A percentile compares a stretch with the other conserved stretches of the same genome.
phyloP scores from a whole-genome alignment of 768 basidiomycete genomes.

The Hortiboletus flavorubellus region DNA sequence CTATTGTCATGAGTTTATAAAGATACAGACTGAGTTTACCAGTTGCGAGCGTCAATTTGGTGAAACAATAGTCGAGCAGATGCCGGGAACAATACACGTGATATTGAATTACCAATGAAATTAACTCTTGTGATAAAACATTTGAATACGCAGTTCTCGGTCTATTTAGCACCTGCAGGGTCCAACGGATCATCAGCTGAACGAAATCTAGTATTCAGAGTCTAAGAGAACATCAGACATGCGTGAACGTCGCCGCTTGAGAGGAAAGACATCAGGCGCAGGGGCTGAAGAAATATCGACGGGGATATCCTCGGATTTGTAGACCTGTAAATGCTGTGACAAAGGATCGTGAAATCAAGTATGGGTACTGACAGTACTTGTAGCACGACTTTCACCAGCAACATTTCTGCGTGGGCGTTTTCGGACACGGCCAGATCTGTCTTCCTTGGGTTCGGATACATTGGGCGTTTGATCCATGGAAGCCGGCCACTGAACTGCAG shows the following conservation, averaged over 20 bases:
- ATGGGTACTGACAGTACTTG: constrained; percentile 22
- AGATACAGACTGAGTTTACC: constrained; percentile 10
- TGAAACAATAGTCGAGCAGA: neutral
- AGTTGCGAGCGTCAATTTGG: constrained; percentile 6
- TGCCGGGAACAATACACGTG: constrained; percentile 5
- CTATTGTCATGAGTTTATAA: constrained; percentile 19
- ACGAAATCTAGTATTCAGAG: constrained; percentile 24
- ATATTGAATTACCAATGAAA: constrained; percentile 15
- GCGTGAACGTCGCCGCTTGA: constrained; percentile 48
- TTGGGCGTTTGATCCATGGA: constrained; percentile 13
- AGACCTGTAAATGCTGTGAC: constrained; percentile 19
- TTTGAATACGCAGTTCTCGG: constrained; percentile 16
- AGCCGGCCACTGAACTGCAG: constrained; percentile 35
- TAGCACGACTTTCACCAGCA: constrained; percentile 18
- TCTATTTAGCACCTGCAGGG: constrained; percentile 9
- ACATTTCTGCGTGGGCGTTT: constrained; percentile 27
- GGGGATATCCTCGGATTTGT: constrained; percentile 27
- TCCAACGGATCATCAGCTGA: constrained; percentile 7
- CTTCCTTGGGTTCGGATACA: constrained; percentile 17
- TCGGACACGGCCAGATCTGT: constrained; percentile 21
- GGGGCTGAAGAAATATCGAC: constrained; percentile 32
- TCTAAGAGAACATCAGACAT: constrained; percentile 30
- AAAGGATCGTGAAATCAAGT: neutral
- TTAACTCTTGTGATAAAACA: constrained; percentile 26
- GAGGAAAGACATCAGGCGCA: constrained; percentile 27